Evolutionary conservation across 306 rosid genomes (phyloP), one percentile per base, ranked within the genome.

Genomic region (Begonia masoniana): DNA sequence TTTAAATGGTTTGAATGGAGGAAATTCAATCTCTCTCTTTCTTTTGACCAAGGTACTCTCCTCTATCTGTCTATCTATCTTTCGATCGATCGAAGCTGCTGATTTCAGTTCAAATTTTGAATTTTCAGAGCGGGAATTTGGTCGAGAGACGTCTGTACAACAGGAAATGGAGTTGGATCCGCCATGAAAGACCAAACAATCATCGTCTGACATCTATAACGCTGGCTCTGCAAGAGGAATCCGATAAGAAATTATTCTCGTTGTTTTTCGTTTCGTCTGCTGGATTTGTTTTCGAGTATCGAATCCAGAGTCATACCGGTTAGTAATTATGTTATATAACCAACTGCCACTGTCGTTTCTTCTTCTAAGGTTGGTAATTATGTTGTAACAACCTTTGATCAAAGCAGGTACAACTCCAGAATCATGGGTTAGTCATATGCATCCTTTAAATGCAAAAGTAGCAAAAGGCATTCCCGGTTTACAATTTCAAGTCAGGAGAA

Each of bases 151-250:
- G 85, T 66, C 66, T 85, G 47, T 59, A 89, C 50, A 92, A 82
- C 64, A 89, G 94, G 73, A 85, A 89, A 74, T 89, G 97, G 97
- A 89, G 80, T 70, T 89, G 95, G 97, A 55, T 85, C 21, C 71
- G 76, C 36, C 86, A 82, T 67, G 97, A 95, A 76, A 72, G 80
- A 52, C 97, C 95, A 17, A 69, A 57, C 53, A 74, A 74, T 70
- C 87, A 85, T 59, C 73, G 59, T 67, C 79, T 89, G 69, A 69
- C 94, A 21, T 80, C 94, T 15, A 68, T 85, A 15, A 69, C 88
- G 21, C 89, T 72, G 51, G 65, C 62, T 50, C 64, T 60, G 62
- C 79, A 65, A 45, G 82, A 89, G 50, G 94, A 78, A 56, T 61
- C 70, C 41, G 64, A 78, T 50, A 85, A 78, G 50, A 72, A 75